phyloP scores from a whole-genome alignment of 495 filamentous ascomycete genomes.

The Clavariopsis aquatica region DNA sequence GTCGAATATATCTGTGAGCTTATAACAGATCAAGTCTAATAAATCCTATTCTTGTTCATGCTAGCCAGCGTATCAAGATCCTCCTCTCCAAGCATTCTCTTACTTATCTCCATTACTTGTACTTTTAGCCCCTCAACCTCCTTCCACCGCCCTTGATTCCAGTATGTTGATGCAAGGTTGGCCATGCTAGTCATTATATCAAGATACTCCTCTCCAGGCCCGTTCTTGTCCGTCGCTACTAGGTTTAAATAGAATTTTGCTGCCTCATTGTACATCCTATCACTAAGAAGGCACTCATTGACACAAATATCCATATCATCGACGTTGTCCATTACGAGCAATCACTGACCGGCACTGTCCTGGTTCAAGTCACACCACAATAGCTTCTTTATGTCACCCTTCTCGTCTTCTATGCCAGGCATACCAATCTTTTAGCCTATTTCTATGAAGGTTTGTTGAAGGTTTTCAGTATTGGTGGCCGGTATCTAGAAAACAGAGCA shows the following conservation, averaged over 20 bases:
- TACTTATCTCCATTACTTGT: conserved; percentile 20
- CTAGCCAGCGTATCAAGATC: too few species aligned
- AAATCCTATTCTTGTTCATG: too few species aligned
- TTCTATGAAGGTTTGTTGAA: conserved; percentile 52
- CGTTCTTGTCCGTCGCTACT: background rate
- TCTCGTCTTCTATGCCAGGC: conserved; percentile 30
- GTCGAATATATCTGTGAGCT: too few species aligned
- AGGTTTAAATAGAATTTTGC: too few species aligned
- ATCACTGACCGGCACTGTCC: conserved; percentile 27
- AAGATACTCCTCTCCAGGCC: conserved; percentile 4
- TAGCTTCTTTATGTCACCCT: conserved; percentile 37
- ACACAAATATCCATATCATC: conserved; percentile 29
- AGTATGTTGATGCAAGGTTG: conserved; percentile 14
- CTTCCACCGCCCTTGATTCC: conserved; percentile 7
- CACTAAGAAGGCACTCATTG: too few species aligned
- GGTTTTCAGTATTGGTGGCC: conserved; percentile 44
- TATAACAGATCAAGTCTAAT: too few species aligned
- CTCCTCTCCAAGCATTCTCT: too few species aligned
- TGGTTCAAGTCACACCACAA: conserved; percentile 44
- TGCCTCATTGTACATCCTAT: too few species aligned
- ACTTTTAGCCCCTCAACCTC: conserved; percentile 7
- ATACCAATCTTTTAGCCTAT: conserved; percentile 42
- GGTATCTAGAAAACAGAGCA: conserved; percentile 57
- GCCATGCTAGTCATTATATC: conserved; percentile 12
- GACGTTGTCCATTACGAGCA: conserved; percentile 40